Evolutionary conservation across 108 stramenopile genomes (phyloP).

Genomic region (Asterionellopsis glacialis): DNA sequence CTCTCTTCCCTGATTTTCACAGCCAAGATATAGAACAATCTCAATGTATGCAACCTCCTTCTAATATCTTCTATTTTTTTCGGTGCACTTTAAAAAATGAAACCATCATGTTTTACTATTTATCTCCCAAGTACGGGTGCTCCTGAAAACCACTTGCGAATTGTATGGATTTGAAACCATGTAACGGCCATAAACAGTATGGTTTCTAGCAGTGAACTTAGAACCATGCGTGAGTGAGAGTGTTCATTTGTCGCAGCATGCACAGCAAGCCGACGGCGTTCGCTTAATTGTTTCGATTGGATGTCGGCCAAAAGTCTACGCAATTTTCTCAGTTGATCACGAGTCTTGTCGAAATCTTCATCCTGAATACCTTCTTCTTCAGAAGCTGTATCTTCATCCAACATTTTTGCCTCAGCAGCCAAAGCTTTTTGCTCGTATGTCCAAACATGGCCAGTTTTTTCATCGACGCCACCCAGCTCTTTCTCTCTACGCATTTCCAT

Average conservation of each 20-base stretch:
- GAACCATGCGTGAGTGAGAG: constrained; percentile 76
- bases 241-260: constrained; percentile 76
- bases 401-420: constrained; percentile 53
- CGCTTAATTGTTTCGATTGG: constrained; percentile 65
- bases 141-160: constrained; percentile 82
- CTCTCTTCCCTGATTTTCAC: too few relatives aligned
- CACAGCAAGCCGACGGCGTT: constrained; percentile 63
- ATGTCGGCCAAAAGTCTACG: constrained; percentile 68
- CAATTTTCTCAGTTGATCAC: constrained; percentile 49
- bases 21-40: too few relatives aligned
- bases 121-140: constrained; percentile 62
- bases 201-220: constrained; percentile 73
- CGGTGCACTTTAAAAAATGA: too few relatives aligned
- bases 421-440: constrained; percentile 46
- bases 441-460: constrained; percentile 55
- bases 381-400: constrained; percentile 54
- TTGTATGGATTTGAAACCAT: constrained; percentile 77
- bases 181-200: constrained; percentile 71
- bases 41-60: too few relatives aligned
- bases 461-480: constrained; percentile 53
- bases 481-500: constrained; percentile 74
- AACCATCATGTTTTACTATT: background rate
- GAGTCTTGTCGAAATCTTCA: constrained; percentile 61
- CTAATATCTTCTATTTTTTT: too few relatives aligned
- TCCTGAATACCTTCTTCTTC: constrained; percentile 65